Base-by-base conservation (phyloP, 441 rosid genomes). In the Populus hybrid region DNA sequence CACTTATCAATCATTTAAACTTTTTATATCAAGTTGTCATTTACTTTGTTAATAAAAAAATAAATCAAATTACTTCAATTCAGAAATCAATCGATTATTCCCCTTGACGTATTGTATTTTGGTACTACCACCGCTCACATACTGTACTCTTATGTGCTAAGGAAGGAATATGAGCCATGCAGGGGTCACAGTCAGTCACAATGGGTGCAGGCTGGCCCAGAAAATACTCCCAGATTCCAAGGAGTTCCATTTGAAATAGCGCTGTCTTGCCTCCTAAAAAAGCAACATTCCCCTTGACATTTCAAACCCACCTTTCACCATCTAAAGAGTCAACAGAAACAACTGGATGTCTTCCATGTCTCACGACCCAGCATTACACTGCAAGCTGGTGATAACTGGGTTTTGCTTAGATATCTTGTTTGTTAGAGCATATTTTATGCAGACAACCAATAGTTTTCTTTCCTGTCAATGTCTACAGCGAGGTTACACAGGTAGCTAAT, bases 111-210 rank as follows among this genome's bases (percentile, higher is more conserved):
- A 26, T 26, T 1, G 28, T 26, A 26, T 26, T 26, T 26, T 26
- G 28, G 28, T 26, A 26, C 28, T 26, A 26, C 2, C 2, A 26
- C 28, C 28, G 28, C 28, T 26, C 36, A 10, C 21, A 21, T 3
- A 57, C 6, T 26, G 28, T 26, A 35, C 18, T 11, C 5, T 84
- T 84, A 75, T 80, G 35, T 21, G 84, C 77, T 73, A 84, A 84
- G 86, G 72, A 84, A 84, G 66, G 86, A 73, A 80, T 78, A 77
- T 23, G 21, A 26, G 11, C 21, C 68, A 5, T 26, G 20, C 20
- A 50, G 8, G 57, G 57, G 57, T 50, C 20, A 50, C 1, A 50
- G 57, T 50, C 1, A 50, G 57, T 50, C 20, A 50, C 20, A 16
- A 50, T 14, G 57, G 57, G 1, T 16, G 57, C 16, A 20, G 9